Percentiles rank a stretch among this genome's conserved stretches.
Conservation (phyloP, 805 yeast species). For the Dipodascus geniculatus region DNA sequence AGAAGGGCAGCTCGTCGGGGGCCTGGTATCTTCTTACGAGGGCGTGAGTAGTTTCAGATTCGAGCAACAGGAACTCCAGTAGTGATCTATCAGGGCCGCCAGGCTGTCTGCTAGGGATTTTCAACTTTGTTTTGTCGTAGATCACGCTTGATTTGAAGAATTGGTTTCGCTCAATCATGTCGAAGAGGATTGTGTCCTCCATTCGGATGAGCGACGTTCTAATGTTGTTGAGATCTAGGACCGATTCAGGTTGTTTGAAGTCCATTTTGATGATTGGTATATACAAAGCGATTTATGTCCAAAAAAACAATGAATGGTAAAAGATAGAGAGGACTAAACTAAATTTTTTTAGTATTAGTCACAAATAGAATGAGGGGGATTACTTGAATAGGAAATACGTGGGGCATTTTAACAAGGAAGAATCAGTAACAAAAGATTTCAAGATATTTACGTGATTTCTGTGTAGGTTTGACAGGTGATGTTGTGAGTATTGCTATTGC, state of each 20-base stretch:
- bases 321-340: no score
- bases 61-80: slow-evolving; percentile 73
- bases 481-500: no score
- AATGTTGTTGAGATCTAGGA: slow-evolving; percentile 68
- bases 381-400: no score
- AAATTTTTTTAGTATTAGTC: no score
- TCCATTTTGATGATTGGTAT: slow-evolving; percentile 48
- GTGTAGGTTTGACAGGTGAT: no score
- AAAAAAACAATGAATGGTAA: no score
- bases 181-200: slow-evolving; percentile 95
- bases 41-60: slow-evolving; percentile 61
- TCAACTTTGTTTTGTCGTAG: slow-evolving; percentile 42
- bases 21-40: slow-evolving; percentile 85
- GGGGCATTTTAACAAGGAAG: no score
- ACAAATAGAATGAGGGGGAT: no score
- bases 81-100: slow-evolving; percentile 61
- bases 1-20: slow-evolving; percentile 89
- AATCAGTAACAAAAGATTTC: no score
- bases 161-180: slow-evolving; percentile 86
- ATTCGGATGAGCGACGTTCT: slow-evolving; percentile 76
- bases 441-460: no score
- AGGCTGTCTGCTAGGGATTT: slow-evolving; percentile 33
- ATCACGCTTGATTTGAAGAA: slow-evolving; percentile 66
- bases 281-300: no score
- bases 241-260: slow-evolving; percentile 72